These are phyloP conservation scores for Verticillium albo-atrum DNA, from an alignment of 2,329 filamentous ascomycete species.

Conservation along the genomic window DNA sequence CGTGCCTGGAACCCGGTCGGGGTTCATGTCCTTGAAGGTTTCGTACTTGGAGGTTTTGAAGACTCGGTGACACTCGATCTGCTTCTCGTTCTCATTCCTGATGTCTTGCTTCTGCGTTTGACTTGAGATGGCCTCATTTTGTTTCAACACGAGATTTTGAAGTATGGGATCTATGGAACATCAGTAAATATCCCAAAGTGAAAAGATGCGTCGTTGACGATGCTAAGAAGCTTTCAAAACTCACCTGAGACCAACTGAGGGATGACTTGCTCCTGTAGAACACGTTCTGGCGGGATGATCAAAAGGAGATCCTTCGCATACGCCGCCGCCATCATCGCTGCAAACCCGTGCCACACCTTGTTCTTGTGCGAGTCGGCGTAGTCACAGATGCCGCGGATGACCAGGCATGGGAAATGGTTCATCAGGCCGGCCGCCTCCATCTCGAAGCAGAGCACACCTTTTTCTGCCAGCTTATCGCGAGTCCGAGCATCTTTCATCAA, in stretches of 20 bases:
- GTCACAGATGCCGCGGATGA: conserved; percentile 35
- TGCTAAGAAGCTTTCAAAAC: no score
- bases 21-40: conserved; percentile 24
- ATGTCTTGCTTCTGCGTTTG: conserved; percentile 1
- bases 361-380: conserved; percentile 35
- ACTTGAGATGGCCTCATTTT: neutral
- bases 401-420: conserved; percentile 24
- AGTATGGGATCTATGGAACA: conserved; percentile 2
- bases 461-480: conserved; percentile 21
- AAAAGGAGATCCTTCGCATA: conserved; percentile 12
- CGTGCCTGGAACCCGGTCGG: conserved; percentile 20
- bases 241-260: neutral
- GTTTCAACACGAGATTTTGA: neutral
- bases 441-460: conserved; percentile 18
- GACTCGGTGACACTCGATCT: conserved; percentile 13
- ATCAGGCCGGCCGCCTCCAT: conserved; percentile 25
- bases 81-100: conserved; percentile 3
- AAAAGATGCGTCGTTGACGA: no score
- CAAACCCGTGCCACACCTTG: conserved; percentile 30
- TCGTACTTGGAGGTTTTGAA: conserved; percentile 22
- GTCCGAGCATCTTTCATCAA: conserved; percentile 28
- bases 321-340: conserved; percentile 26
- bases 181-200: no score
- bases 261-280: conserved; percentile 8
- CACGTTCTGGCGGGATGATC: conserved; percentile 7